These are phyloP conservation scores for Pichiaceae sp. DNA, from an alignment of 1,139 yeast genomes.

Conservation along the genomic window DNA sequence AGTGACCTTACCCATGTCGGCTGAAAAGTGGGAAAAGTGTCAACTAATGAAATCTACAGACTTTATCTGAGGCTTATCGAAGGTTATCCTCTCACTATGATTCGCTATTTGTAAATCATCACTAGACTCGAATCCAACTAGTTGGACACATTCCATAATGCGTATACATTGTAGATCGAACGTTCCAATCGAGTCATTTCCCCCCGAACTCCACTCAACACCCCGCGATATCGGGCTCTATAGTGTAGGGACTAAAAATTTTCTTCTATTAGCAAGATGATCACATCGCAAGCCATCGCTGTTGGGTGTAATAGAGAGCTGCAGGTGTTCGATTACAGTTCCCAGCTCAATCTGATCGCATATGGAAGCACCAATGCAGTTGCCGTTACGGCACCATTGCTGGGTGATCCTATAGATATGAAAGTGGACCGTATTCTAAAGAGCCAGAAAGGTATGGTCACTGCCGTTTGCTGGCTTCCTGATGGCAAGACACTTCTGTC, in stretches of 20 bases:
- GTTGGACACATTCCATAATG: too few relatives aligned
- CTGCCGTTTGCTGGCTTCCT: slow-evolving; percentile 52
- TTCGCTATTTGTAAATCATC: too few relatives aligned
- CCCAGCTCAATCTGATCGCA: slow-evolving; percentile 40
- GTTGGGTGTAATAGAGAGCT: slow-evolving; percentile 77
- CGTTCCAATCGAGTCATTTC: too few relatives aligned
- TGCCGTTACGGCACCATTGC: slow-evolving; percentile 57
- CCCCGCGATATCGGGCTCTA: too few relatives aligned
- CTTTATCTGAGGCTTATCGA: not conserved
- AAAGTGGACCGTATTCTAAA: slow-evolving; percentile 54
- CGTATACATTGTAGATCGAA: too few relatives aligned
- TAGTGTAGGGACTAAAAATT: too few relatives aligned
- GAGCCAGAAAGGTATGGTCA: slow-evolving; percentile 48
- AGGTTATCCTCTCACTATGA: not conserved
- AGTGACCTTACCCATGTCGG: slow-evolving; percentile 20
- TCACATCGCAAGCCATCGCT: slow-evolving; percentile 46
- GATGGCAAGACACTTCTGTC: slow-evolving; percentile 42
- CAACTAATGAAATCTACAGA: not conserved
- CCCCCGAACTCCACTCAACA: too few relatives aligned
- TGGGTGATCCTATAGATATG: slow-evolving; percentile 24
- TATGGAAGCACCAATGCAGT: slow-evolving; percentile 71
- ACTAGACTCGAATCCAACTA: too few relatives aligned
- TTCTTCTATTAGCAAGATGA: not conserved
- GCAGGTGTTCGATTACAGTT: slow-evolving; percentile 52
- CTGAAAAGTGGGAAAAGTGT: not conserved